phyloP scores from a whole-genome alignment of 2,329 filamentous ascomycete species.

The Cordyceps pruinosa region DNA sequence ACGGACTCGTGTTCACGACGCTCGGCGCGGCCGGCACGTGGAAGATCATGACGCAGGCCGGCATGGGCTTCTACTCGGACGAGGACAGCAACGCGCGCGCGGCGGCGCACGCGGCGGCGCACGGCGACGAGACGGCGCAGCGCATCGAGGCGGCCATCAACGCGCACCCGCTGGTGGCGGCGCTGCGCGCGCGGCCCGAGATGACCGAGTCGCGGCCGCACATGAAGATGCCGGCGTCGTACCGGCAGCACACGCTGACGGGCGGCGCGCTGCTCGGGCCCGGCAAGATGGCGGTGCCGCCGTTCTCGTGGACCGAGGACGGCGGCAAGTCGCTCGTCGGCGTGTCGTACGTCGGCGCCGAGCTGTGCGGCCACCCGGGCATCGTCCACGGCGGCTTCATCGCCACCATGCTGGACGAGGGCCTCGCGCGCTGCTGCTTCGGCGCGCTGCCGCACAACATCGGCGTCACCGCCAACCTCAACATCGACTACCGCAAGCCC shows the following conservation, averaged over 20 bases:
- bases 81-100: slow-evolving; percentile 60
- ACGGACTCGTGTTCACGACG: slow-evolving; percentile 25
- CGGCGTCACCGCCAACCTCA: slow-evolving; percentile 79
- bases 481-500: slow-evolving; percentile 74
- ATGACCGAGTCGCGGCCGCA: slow-evolving; percentile 77
- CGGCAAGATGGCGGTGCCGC: slow-evolving; percentile 72
- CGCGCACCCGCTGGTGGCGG: slow-evolving; percentile 64
- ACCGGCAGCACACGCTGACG: slow-evolving; percentile 71
- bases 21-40: slow-evolving; percentile 30
- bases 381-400: slow-evolving; percentile 87
- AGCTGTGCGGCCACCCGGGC: slow-evolving; percentile 82
- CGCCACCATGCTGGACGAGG: slow-evolving; percentile 90
- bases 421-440: slow-evolving; percentile 81
- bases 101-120: slow-evolving; percentile 43
- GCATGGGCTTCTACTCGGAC: slow-evolving; percentile 45
- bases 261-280: slow-evolving; percentile 71
- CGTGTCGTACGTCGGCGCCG: slow-evolving; percentile 68
- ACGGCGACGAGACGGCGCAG: slow-evolving; percentile 41
- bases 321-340: slow-evolving; percentile 63
- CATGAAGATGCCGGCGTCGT: slow-evolving; percentile 68
- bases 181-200: slow-evolving; percentile 58
- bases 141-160: slow-evolving; percentile 69
- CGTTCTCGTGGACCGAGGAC: slow-evolving; percentile 67
- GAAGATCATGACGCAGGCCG: slow-evolving; percentile 28
- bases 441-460: slow-evolving; percentile 79